phyloP scores from a whole-genome alignment of 1,284 basidiomycete genomes.

The Mycena sp. region DNA sequence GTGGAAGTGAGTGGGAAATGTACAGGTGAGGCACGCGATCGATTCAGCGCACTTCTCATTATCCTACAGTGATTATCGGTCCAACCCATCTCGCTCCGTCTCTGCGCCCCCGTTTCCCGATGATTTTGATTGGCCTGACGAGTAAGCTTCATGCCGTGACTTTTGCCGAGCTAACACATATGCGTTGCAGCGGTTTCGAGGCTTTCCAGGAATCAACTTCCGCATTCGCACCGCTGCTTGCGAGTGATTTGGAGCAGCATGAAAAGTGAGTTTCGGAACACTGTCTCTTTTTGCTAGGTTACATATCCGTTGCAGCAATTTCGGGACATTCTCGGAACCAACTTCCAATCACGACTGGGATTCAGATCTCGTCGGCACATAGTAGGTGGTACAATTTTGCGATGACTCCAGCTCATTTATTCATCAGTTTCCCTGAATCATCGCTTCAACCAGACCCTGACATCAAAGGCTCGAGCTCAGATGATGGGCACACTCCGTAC shows the following conservation, averaged over 20 bases:
- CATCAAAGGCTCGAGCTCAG: slow-evolving; percentile 3
- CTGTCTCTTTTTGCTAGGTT: not conserved
- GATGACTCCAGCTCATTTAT: slow-evolving; percentile 1
- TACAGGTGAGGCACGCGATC: slow-evolving; percentile 6
- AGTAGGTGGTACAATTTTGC: slow-evolving; percentile 7
- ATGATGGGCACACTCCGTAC: slow-evolving; percentile 5
- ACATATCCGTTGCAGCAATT: slow-evolving; percentile 5
- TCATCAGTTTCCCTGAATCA: slow-evolving; percentile 3
- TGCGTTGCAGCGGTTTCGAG: not conserved
- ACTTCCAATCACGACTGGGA: slow-evolving; percentile 5
- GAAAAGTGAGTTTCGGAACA: slow-evolving; percentile 9
- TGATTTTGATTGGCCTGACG: slow-evolving; percentile 12
- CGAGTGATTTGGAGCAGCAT: slow-evolving; percentile 9
- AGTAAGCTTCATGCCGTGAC: slow-evolving; percentile 5
- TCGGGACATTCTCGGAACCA: slow-evolving; percentile 4
- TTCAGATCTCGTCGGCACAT: slow-evolving; percentile 1
- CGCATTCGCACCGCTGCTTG: slow-evolving; percentile 2
- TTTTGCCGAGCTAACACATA: slow-evolving; percentile 1
- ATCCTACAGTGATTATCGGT: slow-evolving; percentile 8
- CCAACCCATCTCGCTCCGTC: slow-evolving; percentile 8
- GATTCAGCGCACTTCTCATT: slow-evolving; percentile 1
- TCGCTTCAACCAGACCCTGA: not conserved
- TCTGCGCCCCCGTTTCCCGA: slow-evolving; percentile 1
- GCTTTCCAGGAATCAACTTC: slow-evolving; percentile 3
- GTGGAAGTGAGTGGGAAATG: slow-evolving; percentile 13